A percentile compares a stretch with the other conserved stretches of the same genome.
Evolutionary conservation across 2,329 filamentous ascomycete species (phyloP).

Genomic region (Cladophialophora yegresii): DNA sequence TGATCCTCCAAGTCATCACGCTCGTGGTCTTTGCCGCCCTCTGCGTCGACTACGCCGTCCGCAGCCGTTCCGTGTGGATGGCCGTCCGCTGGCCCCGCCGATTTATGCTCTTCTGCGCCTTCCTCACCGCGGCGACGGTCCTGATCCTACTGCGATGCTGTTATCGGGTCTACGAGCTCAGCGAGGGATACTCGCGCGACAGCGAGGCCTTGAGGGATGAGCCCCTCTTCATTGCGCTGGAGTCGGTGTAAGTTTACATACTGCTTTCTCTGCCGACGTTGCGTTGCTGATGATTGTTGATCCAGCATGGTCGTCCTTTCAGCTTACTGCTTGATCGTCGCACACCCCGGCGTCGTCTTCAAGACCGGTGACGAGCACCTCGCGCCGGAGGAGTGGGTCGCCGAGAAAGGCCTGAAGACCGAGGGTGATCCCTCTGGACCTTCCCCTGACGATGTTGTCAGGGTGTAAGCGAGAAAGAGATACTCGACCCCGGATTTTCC

Average conservation of each 20-base stretch:
- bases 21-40: conserved; percentile 42
- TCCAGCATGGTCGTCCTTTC: conserved; percentile 28
- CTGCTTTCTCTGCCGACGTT: neutral
- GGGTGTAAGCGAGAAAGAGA: neutral
- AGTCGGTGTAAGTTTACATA: conserved; percentile 40
- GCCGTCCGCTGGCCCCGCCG: conserved; percentile 38
- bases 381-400: neutral
- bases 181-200: conserved; percentile 40
- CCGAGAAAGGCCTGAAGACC: neutral
- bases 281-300: conserved; percentile 19
- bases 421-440: neutral
- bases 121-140: conserved; percentile 60
- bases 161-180: conserved; percentile 67
- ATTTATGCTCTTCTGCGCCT: conserved; percentile 60
- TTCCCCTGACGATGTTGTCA: neutral
- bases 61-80: conserved; percentile 25
- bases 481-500: too few relatives aligned
- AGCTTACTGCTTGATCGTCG: conserved; percentile 24
- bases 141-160: conserved; percentile 66
- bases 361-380: conserved; percentile 15
- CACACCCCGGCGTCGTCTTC: conserved; percentile 32
- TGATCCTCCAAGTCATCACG: conserved; percentile 47
- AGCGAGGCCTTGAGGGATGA: conserved; percentile 60
- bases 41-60: conserved; percentile 39
- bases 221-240: conserved; percentile 60